Conservation (phyloP, 495 filamentous ascomycete species). For the Penicillium daleae region DNA sequence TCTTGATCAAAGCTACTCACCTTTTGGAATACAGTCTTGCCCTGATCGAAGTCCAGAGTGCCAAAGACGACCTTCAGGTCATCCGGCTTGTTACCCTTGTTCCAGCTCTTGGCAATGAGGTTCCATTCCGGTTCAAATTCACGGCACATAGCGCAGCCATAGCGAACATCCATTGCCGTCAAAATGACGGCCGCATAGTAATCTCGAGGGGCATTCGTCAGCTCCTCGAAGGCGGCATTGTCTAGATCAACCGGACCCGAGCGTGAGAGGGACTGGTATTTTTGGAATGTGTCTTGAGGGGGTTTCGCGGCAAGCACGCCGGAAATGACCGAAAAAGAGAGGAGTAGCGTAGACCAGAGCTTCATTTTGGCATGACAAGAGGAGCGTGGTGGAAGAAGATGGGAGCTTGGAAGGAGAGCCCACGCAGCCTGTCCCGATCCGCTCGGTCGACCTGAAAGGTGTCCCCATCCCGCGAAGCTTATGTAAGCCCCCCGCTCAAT, state of each 20-base stretch:
- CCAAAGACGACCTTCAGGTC: slow-evolving; percentile 77
- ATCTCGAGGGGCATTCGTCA: slow-evolving; percentile 78
- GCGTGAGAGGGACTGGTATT: slow-evolving; percentile 68
- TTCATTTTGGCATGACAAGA: slow-evolving; percentile 50
- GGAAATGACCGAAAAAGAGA: slow-evolving; percentile 53
- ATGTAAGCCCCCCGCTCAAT: slow-evolving; percentile 19
- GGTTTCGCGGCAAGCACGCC: slow-evolving; percentile 38
- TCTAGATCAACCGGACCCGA: slow-evolving; percentile 73
- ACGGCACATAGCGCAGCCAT: slow-evolving; percentile 82
- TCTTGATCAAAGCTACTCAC: slow-evolving; percentile 47
- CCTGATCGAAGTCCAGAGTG: slow-evolving; percentile 87
- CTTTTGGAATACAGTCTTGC: slow-evolving; percentile 84
- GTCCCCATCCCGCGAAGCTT: slow-evolving; percentile 24
- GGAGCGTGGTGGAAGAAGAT: slow-evolving; percentile 2
- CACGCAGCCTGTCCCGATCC: slow-evolving; percentile 1
- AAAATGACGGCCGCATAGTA: slow-evolving; percentile 82
- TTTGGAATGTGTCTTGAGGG: slow-evolving; percentile 57
- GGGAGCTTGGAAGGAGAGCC: slow-evolving; percentile 3
- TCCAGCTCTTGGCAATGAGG: slow-evolving; percentile 84
- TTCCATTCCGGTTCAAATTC: slow-evolving; percentile 97
- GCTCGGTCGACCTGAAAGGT: slow-evolving; percentile 20
- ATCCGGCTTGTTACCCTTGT: slow-evolving; percentile 72
- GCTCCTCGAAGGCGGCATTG: slow-evolving; percentile 71
- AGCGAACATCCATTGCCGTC: slow-evolving; percentile 83
- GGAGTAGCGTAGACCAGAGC: slow-evolving; percentile 57